Base-by-base conservation (phyloP, 2,329 filamentous ascomycete genomes). In the Fusarium protoensiforme region DNA sequence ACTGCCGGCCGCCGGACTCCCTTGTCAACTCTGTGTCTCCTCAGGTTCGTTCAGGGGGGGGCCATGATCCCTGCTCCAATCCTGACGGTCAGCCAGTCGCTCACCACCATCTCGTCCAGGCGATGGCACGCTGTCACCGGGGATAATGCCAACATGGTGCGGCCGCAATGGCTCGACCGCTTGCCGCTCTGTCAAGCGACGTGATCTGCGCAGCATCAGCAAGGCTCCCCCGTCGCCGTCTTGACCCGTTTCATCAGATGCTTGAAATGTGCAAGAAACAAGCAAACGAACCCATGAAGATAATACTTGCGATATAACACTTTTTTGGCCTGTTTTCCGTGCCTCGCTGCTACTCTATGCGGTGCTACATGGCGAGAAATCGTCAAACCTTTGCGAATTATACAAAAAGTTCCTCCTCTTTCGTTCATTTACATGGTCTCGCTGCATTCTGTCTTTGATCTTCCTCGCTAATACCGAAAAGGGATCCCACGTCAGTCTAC, bases 1-100 rank as follows among this genome's bases (percentile, higher is more conserved):
- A 63, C 60, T 63, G 48, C 60, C 60, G 71, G 73, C 68, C 64
- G 54, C 71, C 68, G 54, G 71, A 68, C 67, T 71, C 63, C 64
- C 71, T 69, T 64, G 64, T 69, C 71, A 74, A 51, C 68, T 72
- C 41, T 61, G 56, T 64, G 54, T 60, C 63, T 68, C 65, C 51
- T 74, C 67, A 73, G 64, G 73, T 73, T 73, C 51, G 71, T 41
- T 48, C 60, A 61, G 22, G 43, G 43, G 41, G 68, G 43, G 22
- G 27, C 36, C 27, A 36, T 27, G 24, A 57, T 51, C 61, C 68
- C 65, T 72, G 68, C 46, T 46, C 51, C 38, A 64, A 58, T 57
- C 61, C 35, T 31, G 14, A 63, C 27, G 31, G n/a, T 18, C n/a
- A 18, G 18, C 61, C 48, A 62, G 57, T 64, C 51, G 24, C 58